Conservation (phyloP, 2,329 filamentous ascomycete genomes). For the Teratosphaeria zuluensis region DNA sequence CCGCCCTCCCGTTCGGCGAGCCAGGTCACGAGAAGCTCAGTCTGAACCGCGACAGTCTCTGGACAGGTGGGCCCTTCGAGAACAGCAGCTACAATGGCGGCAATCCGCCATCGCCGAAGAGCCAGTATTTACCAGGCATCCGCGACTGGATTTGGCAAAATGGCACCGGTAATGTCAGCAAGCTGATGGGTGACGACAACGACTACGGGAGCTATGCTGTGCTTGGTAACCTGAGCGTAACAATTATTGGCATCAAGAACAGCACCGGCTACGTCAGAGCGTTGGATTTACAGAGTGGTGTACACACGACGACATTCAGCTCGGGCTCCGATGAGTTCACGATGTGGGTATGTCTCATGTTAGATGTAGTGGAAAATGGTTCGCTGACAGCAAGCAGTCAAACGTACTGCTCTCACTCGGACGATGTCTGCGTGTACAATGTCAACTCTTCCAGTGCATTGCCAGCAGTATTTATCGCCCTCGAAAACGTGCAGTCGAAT, state of each 20-base stretch:
- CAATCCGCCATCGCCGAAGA: constrained; percentile 30
- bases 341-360: constrained; percentile 1
- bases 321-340: constrained; percentile 22
- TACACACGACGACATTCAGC: constrained; percentile 26
- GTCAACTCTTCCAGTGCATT: constrained; percentile 24
- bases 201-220: constrained; percentile 41
- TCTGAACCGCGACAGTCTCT: constrained; percentile 42
- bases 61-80: constrained; percentile 43
- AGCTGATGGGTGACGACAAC: constrained; percentile 30
- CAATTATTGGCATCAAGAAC: constrained; percentile 24
- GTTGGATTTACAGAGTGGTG: constrained; percentile 36
- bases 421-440: constrained; percentile 33
- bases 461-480: constrained; percentile 31
- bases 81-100: constrained; percentile 37
- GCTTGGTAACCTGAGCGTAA: constrained; percentile 38
- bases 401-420: constrained; percentile 37
- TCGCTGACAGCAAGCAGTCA: constrained; percentile 13
- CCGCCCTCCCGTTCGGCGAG: constrained; percentile 35
- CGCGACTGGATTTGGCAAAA: constrained; percentile 41
- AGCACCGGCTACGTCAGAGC: constrained; percentile 31
- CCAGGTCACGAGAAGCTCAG: constrained; percentile 35
- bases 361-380: not conserved
- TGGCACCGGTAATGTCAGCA: constrained; percentile 36
- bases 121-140: constrained; percentile 31
- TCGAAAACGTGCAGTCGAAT: constrained; percentile 34